These are phyloP conservation scores for Daphne laureola DNA, from an alignment of 441 rosid genomes.

Conservation along the genomic window DNA sequence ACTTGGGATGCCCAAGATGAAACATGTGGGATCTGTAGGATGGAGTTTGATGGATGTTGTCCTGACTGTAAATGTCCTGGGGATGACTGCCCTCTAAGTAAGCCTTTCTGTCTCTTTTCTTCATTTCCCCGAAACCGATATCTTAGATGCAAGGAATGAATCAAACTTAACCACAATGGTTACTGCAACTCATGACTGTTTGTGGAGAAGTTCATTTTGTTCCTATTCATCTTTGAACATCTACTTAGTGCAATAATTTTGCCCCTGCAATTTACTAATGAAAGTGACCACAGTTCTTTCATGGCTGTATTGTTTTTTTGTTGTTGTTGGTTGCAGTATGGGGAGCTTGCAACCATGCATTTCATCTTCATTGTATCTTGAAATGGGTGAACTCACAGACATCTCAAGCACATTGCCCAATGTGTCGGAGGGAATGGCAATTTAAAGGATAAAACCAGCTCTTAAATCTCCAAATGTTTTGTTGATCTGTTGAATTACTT, in stretches of 20 bases:
- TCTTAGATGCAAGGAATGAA: too few relatives aligned
- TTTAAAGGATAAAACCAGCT: conserved; percentile 45
- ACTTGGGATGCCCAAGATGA: conserved; percentile 97
- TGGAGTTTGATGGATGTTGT: conserved; percentile 97
- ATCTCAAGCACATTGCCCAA: conserved; percentile 75
- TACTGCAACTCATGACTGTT: too few relatives aligned
- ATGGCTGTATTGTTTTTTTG: background rate
- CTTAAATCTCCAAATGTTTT: background rate
- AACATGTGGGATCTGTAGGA: conserved; percentile 92
- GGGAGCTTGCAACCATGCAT: conserved; percentile 85
- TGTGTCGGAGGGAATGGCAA: conserved; percentile 88
- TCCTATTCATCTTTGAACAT: too few relatives aligned
- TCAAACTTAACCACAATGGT: too few relatives aligned
- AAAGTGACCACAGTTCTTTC: background rate
- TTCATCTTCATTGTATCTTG: conserved; percentile 87
- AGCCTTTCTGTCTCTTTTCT: conserved; percentile 13
- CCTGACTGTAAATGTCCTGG: conserved; percentile 90
- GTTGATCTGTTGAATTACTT: background rate
- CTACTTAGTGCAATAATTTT: too few relatives aligned
- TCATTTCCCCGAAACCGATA: too few relatives aligned
- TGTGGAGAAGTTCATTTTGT: too few relatives aligned
- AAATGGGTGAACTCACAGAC: conserved; percentile 87
- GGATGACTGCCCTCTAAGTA: conserved; percentile 88
- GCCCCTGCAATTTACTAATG: too few relatives aligned
- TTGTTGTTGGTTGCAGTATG: conserved; percentile 37